phyloP scores from a whole-genome alignment of 1,284 basidiomycete genomes.

The Sanghuangporus weigelae region DNA sequence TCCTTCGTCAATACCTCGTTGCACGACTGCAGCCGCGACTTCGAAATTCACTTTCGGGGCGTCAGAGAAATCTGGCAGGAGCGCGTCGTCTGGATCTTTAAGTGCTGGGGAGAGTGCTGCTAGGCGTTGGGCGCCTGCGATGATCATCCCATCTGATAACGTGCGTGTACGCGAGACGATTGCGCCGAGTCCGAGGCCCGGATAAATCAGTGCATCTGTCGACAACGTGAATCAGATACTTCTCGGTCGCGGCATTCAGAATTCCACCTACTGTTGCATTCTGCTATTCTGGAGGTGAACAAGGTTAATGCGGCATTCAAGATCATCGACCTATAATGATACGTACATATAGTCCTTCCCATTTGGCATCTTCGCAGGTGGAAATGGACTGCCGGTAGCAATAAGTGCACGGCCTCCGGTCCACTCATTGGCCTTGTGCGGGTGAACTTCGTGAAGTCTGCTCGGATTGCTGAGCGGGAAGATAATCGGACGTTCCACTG shows the following conservation, averaged over 20 bases:
- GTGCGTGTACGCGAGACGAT: slow-evolving; percentile 57
- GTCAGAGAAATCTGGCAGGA: slow-evolving; percentile 70
- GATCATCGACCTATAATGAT: background rate
- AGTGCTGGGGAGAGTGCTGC: slow-evolving; percentile 74
- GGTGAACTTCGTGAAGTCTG: slow-evolving; percentile 68
- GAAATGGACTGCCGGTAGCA: slow-evolving; percentile 81
- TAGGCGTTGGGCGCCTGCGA: slow-evolving; percentile 68
- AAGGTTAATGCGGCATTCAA: background rate
- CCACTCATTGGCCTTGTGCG: slow-evolving; percentile 71
- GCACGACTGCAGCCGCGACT: slow-evolving; percentile 75
- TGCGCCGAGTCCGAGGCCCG: slow-evolving; percentile 72
- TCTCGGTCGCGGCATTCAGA: background rate
- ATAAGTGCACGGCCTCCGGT: slow-evolving; percentile 70
- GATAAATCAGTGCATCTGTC: slow-evolving; percentile 71
- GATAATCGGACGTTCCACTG: slow-evolving; percentile 71
- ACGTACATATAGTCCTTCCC: slow-evolving; percentile 64
- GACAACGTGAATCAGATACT: background rate
- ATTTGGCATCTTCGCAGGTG: slow-evolving; percentile 61
- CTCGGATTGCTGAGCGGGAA: slow-evolving; percentile 83
- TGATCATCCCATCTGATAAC: slow-evolving; percentile 74
- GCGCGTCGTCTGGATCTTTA: slow-evolving; percentile 54
- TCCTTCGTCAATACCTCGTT: slow-evolving; percentile 72
- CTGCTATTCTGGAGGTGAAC: slow-evolving; percentile 45
- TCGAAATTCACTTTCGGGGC: slow-evolving; percentile 70
- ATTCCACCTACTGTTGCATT: slow-evolving; percentile 57